phyloP scores from a whole-genome alignment of 2,329 filamentous ascomycete species.

The Aspergillus sp. region DNA sequence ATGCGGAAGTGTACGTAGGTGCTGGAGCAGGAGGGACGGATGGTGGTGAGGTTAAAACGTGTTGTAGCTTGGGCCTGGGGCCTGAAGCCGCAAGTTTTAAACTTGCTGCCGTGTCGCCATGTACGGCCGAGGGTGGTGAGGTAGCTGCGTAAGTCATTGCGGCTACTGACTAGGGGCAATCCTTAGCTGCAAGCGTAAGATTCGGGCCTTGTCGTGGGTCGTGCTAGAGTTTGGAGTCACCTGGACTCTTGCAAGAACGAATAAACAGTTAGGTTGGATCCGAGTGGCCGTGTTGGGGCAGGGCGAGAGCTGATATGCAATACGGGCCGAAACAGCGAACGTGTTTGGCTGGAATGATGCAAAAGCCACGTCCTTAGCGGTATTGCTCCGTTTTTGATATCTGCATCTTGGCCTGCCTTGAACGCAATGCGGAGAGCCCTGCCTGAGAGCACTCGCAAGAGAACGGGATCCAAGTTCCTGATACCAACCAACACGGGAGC shows the following conservation, averaged over 20 bases:
- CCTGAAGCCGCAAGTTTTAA: slow-evolving; percentile 38
- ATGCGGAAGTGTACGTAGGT: slow-evolving; percentile 30
- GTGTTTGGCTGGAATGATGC: slow-evolving; percentile 31
- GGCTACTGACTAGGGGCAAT: slow-evolving; percentile 30
- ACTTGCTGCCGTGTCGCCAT: slow-evolving; percentile 36
- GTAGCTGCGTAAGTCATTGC: slow-evolving; percentile 41
- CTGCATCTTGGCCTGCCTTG: slow-evolving; percentile 45
- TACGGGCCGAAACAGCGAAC: slow-evolving; percentile 31
- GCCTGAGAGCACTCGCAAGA: slow-evolving; percentile 39
- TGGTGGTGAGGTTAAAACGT: slow-evolving; percentile 31
- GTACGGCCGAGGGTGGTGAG: slow-evolving; percentile 35
- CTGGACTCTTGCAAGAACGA: slow-evolving; percentile 38
- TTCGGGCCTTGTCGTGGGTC: slow-evolving; percentile 26
- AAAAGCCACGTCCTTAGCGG: slow-evolving; percentile 42
- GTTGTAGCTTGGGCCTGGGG: slow-evolving; percentile 32
- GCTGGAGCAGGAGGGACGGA: slow-evolving; percentile 26
- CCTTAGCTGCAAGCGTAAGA: slow-evolving; percentile 32
- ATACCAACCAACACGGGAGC: slow-evolving; percentile 23
- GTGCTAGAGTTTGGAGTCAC: slow-evolving; percentile 39
- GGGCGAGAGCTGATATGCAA: slow-evolving; percentile 29
- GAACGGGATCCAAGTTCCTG: slow-evolving; percentile 23
- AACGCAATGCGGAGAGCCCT: slow-evolving; percentile 43
- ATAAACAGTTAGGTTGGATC: slow-evolving; percentile 29
- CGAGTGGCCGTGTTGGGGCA: slow-evolving; percentile 30
- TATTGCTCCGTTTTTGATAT: slow-evolving; percentile 40